Evolutionary conservation across 2,329 filamentous ascomycete genomes (phyloP).

Genomic region (Aspergillus novofumigatus): DNA sequence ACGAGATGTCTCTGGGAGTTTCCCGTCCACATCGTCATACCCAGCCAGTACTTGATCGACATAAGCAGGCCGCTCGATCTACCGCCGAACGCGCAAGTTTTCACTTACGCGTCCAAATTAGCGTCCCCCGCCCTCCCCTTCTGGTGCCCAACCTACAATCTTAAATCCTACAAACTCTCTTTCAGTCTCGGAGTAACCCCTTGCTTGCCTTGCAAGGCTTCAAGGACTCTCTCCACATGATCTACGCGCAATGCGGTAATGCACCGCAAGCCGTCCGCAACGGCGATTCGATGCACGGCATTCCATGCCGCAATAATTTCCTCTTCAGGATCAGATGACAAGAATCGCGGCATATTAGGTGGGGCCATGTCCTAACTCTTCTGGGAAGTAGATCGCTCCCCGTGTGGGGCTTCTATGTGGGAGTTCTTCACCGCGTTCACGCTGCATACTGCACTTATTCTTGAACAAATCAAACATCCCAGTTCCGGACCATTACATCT

Average conservation of each 20-base stretch:
- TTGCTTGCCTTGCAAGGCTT: not conserved
- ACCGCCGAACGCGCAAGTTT: not conserved
- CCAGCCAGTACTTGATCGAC: not conserved
- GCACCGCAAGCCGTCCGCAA: too few species aligned
- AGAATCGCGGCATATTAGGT: not conserved
- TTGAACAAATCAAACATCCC: too few species aligned
- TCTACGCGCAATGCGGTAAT: not conserved
- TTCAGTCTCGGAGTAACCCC: not conserved
- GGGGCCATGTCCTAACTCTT: not conserved
- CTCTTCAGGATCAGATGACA: not conserved
- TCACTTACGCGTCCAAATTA: not conserved
- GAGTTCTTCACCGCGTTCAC: not conserved
- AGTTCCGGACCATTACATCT: too few species aligned
- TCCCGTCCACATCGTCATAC: not conserved
- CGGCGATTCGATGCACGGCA: too few species aligned
- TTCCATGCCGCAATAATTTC: not conserved
- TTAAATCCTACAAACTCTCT: not conserved
- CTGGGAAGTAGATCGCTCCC: not conserved
- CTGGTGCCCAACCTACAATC: not conserved
- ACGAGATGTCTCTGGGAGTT: not conserved
- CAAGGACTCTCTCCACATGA: not conserved
- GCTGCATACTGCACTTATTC: not conserved
- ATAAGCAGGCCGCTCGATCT: not conserved
- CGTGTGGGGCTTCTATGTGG: not conserved
- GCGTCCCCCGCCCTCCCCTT: too few species aligned